Percentiles rank a stretch among this genome's conserved stretches.
Conservation (phyloP, 345 rosid species). For the Durio zibethinus region DNA sequence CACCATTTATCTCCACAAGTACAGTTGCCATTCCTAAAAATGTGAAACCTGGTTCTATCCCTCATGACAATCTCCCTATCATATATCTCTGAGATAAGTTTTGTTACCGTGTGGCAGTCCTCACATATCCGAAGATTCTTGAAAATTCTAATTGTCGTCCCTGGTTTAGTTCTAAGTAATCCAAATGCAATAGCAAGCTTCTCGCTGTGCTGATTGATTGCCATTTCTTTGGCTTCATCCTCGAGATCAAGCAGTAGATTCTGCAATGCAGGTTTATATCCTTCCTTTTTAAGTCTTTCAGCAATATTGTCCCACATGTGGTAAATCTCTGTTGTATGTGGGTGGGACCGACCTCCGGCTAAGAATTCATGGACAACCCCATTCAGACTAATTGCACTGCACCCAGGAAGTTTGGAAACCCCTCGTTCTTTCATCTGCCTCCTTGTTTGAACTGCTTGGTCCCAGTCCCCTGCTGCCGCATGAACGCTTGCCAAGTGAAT, state of each 20-base stretch:
- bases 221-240: conserved; percentile 51
- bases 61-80: conserved; percentile 50
- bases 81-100: conserved; percentile 56
- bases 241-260: conserved; percentile 38
- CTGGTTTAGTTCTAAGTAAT: conserved; percentile 46
- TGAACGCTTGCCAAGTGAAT: conserved; percentile 58
- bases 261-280: conserved; percentile 44
- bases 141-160: conserved; percentile 40
- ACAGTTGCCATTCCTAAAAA: conserved; percentile 47
- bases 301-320: conserved; percentile 38
- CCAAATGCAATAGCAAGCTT: conserved; percentile 64
- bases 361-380: conserved; percentile 55
- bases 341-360: conserved; percentile 56
- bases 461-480: conserved; percentile 54
- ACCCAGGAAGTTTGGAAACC: conserved; percentile 56
- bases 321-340: conserved; percentile 36
- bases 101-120: conserved; percentile 54
- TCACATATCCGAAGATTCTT: conserved; percentile 63
- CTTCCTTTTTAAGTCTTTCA: conserved; percentile 36
- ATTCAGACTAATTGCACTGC: conserved; percentile 51
- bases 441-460: conserved; percentile 52
- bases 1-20: conserved; percentile 56
- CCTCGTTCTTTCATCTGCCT: conserved; percentile 46
- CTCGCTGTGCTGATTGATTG: conserved; percentile 61
- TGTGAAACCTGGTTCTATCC: conserved; percentile 54